Conservation (phyloP, 306 rosid genomes). For the Hippophae gyantsensis region DNA sequence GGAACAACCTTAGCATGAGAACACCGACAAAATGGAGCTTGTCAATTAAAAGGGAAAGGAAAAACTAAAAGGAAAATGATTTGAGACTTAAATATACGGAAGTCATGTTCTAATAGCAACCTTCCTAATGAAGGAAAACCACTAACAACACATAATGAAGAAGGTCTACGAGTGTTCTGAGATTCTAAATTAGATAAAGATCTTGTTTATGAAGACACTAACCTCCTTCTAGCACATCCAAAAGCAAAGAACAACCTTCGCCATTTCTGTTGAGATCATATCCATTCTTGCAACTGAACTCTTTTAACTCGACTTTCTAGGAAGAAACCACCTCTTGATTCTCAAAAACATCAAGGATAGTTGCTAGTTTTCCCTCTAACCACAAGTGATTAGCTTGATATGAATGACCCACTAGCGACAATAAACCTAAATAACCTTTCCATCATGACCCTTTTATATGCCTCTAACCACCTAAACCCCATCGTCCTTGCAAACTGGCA, state of each 20-base stretch:
- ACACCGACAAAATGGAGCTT: neutral
- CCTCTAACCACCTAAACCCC: too few relatives aligned
- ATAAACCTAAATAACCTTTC: too few relatives aligned
- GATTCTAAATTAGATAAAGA: constrained; percentile 62
- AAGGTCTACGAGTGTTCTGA: constrained; percentile 71
- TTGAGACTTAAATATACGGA: constrained; percentile 11
- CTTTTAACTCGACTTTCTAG: neutral
- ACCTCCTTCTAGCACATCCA: constrained; percentile 91
- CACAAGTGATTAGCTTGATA: too few relatives aligned
- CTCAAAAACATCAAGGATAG: too few relatives aligned
- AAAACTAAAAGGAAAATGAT: neutral
- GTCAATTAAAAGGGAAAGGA: constrained; percentile 17
- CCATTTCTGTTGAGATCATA: constrained; percentile 88
- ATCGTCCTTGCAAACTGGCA: too few relatives aligned
- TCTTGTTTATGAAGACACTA: constrained; percentile 54
- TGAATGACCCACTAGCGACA: too few relatives aligned
- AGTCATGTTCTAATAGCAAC: constrained; percentile 23
- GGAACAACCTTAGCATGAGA: too few relatives aligned
- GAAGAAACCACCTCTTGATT: too few relatives aligned
- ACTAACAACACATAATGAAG: constrained; percentile 83
- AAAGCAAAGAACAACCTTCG: constrained; percentile 80
- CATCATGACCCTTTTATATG: too few relatives aligned
- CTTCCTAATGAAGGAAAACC: constrained; percentile 97
- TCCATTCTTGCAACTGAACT: constrained; percentile 84
- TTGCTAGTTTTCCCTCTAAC: too few relatives aligned